Conservation (phyloP, 2,329 filamentous ascomycete species). For the Trichoderma semiorbis region DNA sequence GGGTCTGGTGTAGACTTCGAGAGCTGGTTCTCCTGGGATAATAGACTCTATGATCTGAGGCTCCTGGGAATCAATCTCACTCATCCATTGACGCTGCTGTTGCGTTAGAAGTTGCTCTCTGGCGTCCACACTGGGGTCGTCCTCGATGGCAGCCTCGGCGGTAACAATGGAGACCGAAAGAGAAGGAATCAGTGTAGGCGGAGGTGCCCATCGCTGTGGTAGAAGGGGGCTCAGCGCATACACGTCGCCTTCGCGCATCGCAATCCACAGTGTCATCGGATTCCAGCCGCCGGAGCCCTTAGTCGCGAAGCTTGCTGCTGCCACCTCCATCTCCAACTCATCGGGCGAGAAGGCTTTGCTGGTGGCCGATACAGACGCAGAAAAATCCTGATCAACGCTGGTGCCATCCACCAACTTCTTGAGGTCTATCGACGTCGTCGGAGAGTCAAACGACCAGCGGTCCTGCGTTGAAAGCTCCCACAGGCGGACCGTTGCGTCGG, state of each 20-base stretch:
- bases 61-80: conserved; percentile 61
- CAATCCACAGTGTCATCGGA: conserved; percentile 92
- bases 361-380: conserved; percentile 67
- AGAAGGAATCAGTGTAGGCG: conserved; percentile 73
- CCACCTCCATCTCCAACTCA: conserved; percentile 88
- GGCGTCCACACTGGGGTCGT: conserved; percentile 52
- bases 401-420: conserved; percentile 84
- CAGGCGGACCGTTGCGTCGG: conserved; percentile 80
- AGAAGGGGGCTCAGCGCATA: conserved; percentile 91
- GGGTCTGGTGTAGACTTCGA: conserved; percentile 57
- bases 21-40: conserved; percentile 44
- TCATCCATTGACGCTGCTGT: conserved; percentile 66
- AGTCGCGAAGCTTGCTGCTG: conserved; percentile 74
- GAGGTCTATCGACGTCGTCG: conserved; percentile 79
- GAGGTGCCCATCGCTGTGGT: conserved; percentile 79
- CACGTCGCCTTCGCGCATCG: conserved; percentile 90
- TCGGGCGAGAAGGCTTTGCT: conserved; percentile 86
- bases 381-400: conserved; percentile 77
- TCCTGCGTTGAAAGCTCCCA: conserved; percentile 88
- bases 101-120: conserved; percentile 56
- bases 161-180: conserved; percentile 79
- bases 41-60: conserved; percentile 50
- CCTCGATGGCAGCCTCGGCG: conserved; percentile 61
- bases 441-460: conserved; percentile 81
- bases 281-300: conserved; percentile 79